These are phyloP conservation scores for Pichia ethanolica DNA, from an alignment of 805 yeast genomes.

Conservation along the genomic window DNA sequence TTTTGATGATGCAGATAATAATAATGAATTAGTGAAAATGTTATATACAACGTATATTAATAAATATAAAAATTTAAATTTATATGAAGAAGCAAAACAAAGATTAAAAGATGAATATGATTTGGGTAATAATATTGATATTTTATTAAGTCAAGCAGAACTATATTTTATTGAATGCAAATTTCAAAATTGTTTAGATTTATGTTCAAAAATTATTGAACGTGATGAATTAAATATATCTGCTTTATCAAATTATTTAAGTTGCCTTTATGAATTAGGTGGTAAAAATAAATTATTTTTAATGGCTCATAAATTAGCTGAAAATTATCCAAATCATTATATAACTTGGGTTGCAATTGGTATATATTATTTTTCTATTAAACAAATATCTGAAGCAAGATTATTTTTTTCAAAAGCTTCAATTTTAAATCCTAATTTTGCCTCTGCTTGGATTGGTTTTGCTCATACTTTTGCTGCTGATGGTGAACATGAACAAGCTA, in stretches of 20 bases:
- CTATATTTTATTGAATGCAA: conserved; percentile 65
- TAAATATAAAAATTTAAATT: conserved; percentile 55
- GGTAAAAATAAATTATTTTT: conserved; percentile 75
- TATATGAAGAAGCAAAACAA: conserved; percentile 58
- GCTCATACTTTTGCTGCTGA: conserved; percentile 97
- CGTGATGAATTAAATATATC: conserved; percentile 67
- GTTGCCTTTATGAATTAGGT: conserved; percentile 79
- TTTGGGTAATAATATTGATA: conserved; percentile 61
- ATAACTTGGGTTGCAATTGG: conserved; percentile 93
- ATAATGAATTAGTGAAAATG: conserved; percentile 69
- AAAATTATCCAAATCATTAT: conserved; percentile 69
- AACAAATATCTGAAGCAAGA: conserved; percentile 74
- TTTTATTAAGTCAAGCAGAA: conserved; percentile 63
- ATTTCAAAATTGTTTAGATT: conserved; percentile 63
- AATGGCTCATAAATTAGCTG: conserved; percentile 79
- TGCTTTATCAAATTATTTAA: conserved; percentile 68
- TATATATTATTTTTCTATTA: conserved; percentile 71
- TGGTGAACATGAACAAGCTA: conserved; percentile 98
- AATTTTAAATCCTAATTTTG: conserved; percentile 78
- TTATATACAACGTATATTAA: conserved; percentile 71
- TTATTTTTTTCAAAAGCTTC: conserved; percentile 86
- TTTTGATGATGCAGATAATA: conserved; percentile 69
- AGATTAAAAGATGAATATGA: conserved; percentile 65
- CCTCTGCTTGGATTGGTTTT: conserved; percentile 96
- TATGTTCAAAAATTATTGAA: conserved; percentile 56